A percentile compares a stretch with the other conserved stretches of the same genome.
phyloP scores from a whole-genome alignment of 2,329 filamentous ascomycete species.

The Mycogone perniciosa region DNA sequence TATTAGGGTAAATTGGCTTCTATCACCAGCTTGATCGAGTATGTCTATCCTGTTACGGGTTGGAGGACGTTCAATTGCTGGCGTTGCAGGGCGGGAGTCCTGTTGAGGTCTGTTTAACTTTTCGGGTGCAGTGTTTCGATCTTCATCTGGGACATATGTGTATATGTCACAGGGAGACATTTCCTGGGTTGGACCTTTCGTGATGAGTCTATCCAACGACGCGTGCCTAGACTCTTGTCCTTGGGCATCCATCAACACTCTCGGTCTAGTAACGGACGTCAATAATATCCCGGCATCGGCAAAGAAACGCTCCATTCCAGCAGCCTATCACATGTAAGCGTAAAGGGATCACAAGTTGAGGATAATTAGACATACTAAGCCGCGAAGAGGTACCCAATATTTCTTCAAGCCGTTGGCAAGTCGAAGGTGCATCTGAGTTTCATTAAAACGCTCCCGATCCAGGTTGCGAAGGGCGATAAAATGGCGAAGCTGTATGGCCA shows the following conservation, averaged over 20 bases:
- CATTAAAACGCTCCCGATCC: not conserved
- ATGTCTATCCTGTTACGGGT: too few species aligned
- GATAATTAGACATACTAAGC: not conserved
- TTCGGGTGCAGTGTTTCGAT: not conserved
- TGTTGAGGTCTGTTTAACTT: too few species aligned
- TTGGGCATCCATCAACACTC: not conserved
- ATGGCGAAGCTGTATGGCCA: not conserved
- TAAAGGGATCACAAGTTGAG: not conserved
- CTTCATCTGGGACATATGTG: not conserved
- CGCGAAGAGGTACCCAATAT: not conserved
- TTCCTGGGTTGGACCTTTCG: too few species aligned
- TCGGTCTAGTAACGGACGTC: not conserved
- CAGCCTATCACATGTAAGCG: not conserved
- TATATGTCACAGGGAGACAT: too few species aligned
- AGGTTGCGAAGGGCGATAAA: not conserved
- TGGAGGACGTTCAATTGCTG: too few species aligned
- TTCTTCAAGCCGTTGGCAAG: not conserved
- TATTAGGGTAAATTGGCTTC: too few species aligned
- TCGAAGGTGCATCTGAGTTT: not conserved
- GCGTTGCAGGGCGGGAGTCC: too few species aligned
- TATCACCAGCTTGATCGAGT: too few species aligned
- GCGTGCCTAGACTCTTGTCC: too few species aligned
- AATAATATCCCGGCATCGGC: not conserved
- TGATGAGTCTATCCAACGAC: too few species aligned
- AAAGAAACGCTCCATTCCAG: not conserved